These are phyloP conservation scores for Puccinia triticina DNA, from an alignment of 1,284 basidiomycete species.

Conservation along the genomic window DNA sequence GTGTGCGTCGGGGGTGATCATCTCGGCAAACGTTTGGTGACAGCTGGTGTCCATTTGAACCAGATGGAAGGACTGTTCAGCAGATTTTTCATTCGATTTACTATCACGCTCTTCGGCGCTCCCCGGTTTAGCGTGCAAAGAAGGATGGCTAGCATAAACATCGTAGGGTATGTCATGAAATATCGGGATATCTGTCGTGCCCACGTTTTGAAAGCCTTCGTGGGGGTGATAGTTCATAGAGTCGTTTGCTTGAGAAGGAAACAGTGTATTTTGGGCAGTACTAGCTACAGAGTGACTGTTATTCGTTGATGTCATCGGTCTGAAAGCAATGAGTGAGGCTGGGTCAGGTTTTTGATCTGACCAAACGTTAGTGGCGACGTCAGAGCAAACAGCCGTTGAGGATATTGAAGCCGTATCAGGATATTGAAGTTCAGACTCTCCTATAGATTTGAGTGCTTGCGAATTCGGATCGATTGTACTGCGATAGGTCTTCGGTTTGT, in stretches of 20 bases:
- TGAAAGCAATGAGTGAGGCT: slow-evolving; percentile 14
- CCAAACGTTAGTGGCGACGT: background rate
- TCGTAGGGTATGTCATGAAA: slow-evolving; percentile 38
- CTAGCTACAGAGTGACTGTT: background rate
- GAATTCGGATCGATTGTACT: slow-evolving; percentile 26
- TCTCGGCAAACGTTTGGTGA: background rate
- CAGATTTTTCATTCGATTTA: background rate
- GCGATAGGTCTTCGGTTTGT: slow-evolving; percentile 3
- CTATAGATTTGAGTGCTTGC: background rate
- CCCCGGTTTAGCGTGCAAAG: background rate
- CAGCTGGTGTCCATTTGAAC: background rate
- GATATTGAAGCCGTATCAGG: background rate
- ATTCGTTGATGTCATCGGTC: slow-evolving; percentile 2
- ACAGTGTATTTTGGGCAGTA: slow-evolving; percentile 6
- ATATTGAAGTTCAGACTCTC: slow-evolving; percentile 8
- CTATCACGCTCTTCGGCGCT: background rate
- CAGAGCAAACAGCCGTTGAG: background rate
- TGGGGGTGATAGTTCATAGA: background rate
- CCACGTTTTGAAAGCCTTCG: background rate
- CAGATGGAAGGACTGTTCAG: slow-evolving; percentile 8
- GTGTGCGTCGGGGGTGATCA: background rate
- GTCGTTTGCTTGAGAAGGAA: slow-evolving; percentile 15
- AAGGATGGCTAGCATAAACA: slow-evolving; percentile 1
- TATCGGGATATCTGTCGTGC: slow-evolving; percentile 12
- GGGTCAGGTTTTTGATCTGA: slow-evolving; percentile 9